These are phyloP conservation scores for Camellia oleifera DNA, from an alignment of 179 eudicot species.

Conservation along the genomic window DNA sequence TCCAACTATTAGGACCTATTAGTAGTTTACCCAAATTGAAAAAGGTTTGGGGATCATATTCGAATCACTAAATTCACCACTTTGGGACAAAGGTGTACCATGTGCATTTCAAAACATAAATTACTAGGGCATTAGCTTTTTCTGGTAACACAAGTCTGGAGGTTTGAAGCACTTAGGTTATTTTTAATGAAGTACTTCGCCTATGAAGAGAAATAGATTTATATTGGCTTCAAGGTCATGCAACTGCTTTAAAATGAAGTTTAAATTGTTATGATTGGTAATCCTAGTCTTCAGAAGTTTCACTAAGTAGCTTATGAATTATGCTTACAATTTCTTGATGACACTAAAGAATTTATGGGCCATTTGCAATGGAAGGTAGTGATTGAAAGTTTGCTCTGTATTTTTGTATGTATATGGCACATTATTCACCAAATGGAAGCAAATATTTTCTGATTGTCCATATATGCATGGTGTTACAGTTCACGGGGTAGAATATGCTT, in stretches of 20 bases:
- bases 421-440: not conserved
- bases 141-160: not conserved
- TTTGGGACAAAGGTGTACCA: too few species aligned
- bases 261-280: not conserved
- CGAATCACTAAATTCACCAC: too few species aligned
- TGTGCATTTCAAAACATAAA: too few species aligned
- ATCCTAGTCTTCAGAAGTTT: not conserved
- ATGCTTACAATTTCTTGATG: not conserved
- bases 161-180: not conserved
- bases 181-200: not conserved
- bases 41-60: too few species aligned
- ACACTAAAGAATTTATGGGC: not conserved
- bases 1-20: too few species aligned
- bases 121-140: too few species aligned
- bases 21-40: too few species aligned
- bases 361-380: not conserved
- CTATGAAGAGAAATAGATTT: not conserved
- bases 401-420: not conserved
- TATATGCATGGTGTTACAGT: conserved; percentile 37
- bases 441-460: conserved; percentile 4
- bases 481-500: conserved; percentile 80
- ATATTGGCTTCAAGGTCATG: not conserved
- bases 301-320: not conserved
- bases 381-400: not conserved
- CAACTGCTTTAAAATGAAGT: not conserved